These are phyloP conservation scores for Lentinula boryana DNA, from an alignment of 768 basidiomycete species.

Conservation along the genomic window DNA sequence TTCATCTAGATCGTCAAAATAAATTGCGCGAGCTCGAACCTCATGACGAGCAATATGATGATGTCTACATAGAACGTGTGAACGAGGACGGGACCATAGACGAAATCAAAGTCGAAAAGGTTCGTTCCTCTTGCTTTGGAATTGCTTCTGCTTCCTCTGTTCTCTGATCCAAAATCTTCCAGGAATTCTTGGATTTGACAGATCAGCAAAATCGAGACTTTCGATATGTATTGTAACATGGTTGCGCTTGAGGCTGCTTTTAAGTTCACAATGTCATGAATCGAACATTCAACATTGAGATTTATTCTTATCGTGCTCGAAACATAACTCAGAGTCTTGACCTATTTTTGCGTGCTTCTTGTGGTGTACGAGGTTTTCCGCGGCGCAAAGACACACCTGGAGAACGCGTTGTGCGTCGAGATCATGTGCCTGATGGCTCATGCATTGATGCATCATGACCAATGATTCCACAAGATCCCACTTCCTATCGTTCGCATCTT, in stretches of 20 bases:
- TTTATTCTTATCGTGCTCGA: background rate
- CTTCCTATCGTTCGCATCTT: background rate
- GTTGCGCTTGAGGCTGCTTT: no score
- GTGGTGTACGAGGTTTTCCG: no score
- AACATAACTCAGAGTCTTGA: no score
- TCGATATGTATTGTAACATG: constrained; percentile 56
- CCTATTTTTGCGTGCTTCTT: no score
- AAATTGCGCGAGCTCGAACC: constrained; percentile 54
- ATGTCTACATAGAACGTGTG: constrained; percentile 52
- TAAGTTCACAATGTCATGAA: no score
- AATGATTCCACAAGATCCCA: background rate
- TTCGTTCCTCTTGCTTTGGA: constrained; percentile 18
- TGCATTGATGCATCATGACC: no score
- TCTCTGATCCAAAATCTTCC: background rate
- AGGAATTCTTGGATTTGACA: constrained; percentile 73
- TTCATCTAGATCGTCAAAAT: constrained; percentile 51
- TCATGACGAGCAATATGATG: constrained; percentile 46
- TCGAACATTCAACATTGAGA: background rate
- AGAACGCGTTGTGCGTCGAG: background rate
- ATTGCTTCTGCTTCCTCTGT: background rate
- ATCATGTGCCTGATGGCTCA: background rate
- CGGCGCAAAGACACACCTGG: no score
- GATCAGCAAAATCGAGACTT: constrained; percentile 69
- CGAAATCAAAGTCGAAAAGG: constrained; percentile 63
- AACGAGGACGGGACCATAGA: constrained; percentile 46